These are phyloP conservation scores for Coelastrella sp. DNA, from an alignment of 139 green algal genomes.

Conservation along the genomic window DNA sequence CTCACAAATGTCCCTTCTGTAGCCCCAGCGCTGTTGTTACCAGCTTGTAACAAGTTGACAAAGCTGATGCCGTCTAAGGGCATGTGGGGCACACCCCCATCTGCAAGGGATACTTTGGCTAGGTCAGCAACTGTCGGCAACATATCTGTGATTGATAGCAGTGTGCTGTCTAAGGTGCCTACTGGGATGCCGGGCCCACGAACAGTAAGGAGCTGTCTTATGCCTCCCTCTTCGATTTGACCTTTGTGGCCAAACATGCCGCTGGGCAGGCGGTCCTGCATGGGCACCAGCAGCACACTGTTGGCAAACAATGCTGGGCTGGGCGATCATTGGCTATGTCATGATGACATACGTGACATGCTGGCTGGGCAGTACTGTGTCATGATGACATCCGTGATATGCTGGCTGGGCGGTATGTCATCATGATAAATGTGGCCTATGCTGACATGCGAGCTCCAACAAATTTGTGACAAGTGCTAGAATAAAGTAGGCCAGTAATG, in stretches of 20 bases:
- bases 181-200: neutral
- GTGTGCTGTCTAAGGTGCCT: neutral
- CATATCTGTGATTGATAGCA: neutral
- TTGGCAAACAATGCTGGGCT: neutral
- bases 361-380: neutral
- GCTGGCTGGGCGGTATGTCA: too few relatives aligned
- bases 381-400: too few relatives aligned
- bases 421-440: too few relatives aligned
- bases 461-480: too few relatives aligned
- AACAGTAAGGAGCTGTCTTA: neutral
- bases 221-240: neutral
- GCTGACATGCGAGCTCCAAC: too few relatives aligned
- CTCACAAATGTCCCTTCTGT: neutral
- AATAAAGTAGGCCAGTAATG: too few relatives aligned
- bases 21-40: neutral
- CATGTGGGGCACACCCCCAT: neutral
- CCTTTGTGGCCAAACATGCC: neutral
- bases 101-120: neutral
- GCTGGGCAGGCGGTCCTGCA: neutral
- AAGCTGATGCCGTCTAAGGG: neutral
- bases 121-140: neutral
- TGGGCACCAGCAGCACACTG: neutral
- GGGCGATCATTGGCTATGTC: neutral
- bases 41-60: neutral
- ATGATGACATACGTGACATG: neutral